Conservation (phyloP, 2,329 filamentous ascomycete genomes). For the Diplodia seriata region DNA sequence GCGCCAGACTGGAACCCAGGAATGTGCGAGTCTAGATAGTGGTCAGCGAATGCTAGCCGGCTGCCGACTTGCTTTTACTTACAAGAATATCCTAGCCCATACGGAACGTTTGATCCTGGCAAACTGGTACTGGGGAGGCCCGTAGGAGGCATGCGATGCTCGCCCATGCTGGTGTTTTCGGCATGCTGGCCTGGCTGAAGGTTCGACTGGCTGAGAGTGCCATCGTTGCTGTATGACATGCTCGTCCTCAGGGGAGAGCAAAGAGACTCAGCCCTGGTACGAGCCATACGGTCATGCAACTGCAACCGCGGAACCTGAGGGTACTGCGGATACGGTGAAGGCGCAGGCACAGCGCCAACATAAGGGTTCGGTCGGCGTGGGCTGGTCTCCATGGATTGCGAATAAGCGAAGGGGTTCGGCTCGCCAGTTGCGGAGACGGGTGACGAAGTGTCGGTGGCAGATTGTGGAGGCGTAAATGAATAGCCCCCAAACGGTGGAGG, state of each 20-base stretch:
- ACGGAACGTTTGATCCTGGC: constrained; percentile 46
- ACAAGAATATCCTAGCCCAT: constrained; percentile 50
- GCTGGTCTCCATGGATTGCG: constrained; percentile 45
- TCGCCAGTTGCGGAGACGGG: constrained; percentile 52
- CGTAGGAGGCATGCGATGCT: constrained; percentile 21
- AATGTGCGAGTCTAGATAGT: constrained; percentile 45
- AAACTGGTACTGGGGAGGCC: constrained; percentile 29
- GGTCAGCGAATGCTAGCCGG: constrained; percentile 3
- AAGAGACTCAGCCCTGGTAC: constrained; percentile 52
- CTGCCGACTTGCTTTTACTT: constrained; percentile 31
- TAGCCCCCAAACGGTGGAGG: constrained; percentile 72
- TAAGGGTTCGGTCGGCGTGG: constrained; percentile 50
- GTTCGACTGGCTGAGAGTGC: constrained; percentile 23
- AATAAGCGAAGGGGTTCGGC: constrained; percentile 50
- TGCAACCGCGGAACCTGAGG: constrained; percentile 51
- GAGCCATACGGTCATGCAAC: constrained; percentile 52
- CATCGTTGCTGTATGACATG: constrained; percentile 52
- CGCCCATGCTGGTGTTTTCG: constrained; percentile 11
- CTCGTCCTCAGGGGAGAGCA: constrained; percentile 55
- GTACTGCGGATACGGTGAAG: constrained; percentile 40
- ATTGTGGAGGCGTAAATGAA: constrained; percentile 65
- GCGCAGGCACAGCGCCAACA: constrained; percentile 28
- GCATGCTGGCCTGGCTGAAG: constrained; percentile 2
- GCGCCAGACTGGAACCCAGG: constrained; percentile 50
- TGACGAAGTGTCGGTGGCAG: constrained; percentile 56